Evolutionary conservation across 805 yeast species (phyloP), one percentile per base, ranked within the genome.

Genomic region (Kazachstania bromeliacearum): DNA sequence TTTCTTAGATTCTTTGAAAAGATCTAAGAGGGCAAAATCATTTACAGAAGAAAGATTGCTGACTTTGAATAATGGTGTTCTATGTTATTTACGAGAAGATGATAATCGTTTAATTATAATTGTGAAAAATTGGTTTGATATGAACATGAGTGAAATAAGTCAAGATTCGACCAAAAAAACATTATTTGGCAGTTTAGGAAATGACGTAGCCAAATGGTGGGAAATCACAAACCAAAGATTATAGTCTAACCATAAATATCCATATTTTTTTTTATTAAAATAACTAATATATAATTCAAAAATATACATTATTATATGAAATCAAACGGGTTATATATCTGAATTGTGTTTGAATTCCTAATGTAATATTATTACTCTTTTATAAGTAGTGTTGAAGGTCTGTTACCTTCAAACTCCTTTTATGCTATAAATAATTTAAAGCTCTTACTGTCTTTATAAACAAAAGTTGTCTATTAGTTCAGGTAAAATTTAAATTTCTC

Each of bases 61-160:
- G 5, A 55, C 54, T 20, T 42, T 57, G 16, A 54, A 50, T 36
- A 58, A 58, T 35, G 63, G 63, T 0, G 31, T 58, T 18, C 36
- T 57, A 9, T 57, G 61, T 43, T 58, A 55, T 32, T 36, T 56
- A 14, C 38, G 35, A n/a, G 47, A 49, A 6, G 44, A 40, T 34
- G 37, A 44, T 4, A 34, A 40, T 4, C 40, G 45, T 33, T 22
- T 45, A 14, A 37, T 46, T 2, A 29, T 57, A 7, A 34, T 57
- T 14, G 40, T 57, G 7, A 50, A 48, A 24, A 58, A 58, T 37
- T 58, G 63, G 63, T 55, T 48, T 22, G 46, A 47, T 24, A 39
- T 39, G 17, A 31, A 22, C 12, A 15, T 20, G 32, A 17, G 16
- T 28, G 16, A 17, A n/a, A 28, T 35, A 18, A 23, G 34, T 14